Evolutionary conservation across 495 filamentous ascomycete species (phyloP).

Genomic region (Aspergillus wentii): DNA sequence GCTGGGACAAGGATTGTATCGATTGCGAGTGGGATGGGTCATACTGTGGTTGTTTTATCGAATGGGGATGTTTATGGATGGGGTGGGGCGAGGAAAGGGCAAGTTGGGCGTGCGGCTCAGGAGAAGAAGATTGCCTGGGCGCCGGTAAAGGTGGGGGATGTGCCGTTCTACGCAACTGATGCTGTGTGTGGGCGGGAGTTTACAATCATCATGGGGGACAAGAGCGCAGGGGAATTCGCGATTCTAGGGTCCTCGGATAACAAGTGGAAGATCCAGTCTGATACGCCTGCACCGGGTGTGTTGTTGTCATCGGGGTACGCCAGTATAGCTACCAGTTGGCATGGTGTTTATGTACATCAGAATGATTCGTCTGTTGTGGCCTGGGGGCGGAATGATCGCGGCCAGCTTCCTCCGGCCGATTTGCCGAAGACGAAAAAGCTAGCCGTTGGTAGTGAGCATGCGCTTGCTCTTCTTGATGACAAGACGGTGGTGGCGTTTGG

Average conservation of each 20-base stretch:
- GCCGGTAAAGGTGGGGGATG: slow-evolving; percentile 55
- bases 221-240: slow-evolving; percentile 46
- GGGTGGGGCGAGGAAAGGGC: slow-evolving; percentile 80
- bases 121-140: slow-evolving; percentile 41
- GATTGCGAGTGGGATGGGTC: slow-evolving; percentile 68
- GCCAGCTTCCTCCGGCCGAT: slow-evolving; percentile 63
- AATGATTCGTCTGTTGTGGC: slow-evolving; percentile 18
- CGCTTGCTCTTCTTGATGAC: slow-evolving; percentile 58
- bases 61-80: slow-evolving; percentile 82
- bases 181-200: slow-evolving; percentile 80
- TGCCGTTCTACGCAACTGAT: slow-evolving; percentile 43
- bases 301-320: slow-evolving; percentile 20
- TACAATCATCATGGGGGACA: slow-evolving; percentile 60
- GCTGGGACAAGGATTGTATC: slow-evolving; percentile 42
- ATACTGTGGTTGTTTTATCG: slow-evolving; percentile 66
- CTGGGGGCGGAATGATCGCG: slow-evolving; percentile 79
- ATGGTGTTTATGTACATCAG: slow-evolving; percentile 67
- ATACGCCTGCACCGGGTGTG: slow-evolving; percentile 18
- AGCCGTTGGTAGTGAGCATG: slow-evolving; percentile 85
- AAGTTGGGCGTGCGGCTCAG: slow-evolving; percentile 54
- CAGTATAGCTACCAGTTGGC: slow-evolving; percentile 69
- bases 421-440: slow-evolving; percentile 50
- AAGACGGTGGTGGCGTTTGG: slow-evolving; percentile 72
- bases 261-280: slow-evolving; percentile 58
- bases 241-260: slow-evolving; percentile 58